Conservation (phyloP, 2,329 filamentous ascomycete genomes). For the Neofusicoccum kwambonambiense region DNA sequence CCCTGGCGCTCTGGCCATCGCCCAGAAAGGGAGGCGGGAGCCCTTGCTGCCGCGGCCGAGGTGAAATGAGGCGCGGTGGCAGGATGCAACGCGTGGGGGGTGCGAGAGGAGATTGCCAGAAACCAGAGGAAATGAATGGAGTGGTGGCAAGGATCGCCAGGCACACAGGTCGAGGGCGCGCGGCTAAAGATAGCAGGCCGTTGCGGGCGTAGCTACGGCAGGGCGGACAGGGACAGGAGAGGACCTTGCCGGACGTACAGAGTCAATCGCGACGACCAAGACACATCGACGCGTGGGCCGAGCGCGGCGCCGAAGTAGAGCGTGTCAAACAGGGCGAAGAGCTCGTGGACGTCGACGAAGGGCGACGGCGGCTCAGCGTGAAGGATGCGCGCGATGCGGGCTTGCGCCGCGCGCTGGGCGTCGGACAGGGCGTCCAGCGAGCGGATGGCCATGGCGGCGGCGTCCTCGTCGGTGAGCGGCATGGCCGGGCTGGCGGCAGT, state of each 20-base stretch:
- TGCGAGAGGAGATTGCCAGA: not conserved
- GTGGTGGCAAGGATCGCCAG: constrained; percentile 13
- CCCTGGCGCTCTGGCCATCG: not conserved
- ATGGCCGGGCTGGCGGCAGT: constrained; percentile 24
- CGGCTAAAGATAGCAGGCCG: not conserved
- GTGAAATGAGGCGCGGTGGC: constrained; percentile 6
- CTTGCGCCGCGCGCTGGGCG: constrained; percentile 34
- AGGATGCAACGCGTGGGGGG: constrained; percentile 5
- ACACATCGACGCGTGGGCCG: constrained; percentile 40
- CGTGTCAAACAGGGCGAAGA: constrained; percentile 41
- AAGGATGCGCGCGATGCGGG: constrained; percentile 39
- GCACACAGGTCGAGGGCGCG: not conserved
- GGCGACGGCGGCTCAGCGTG: constrained; percentile 32
- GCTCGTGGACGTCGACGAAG: constrained; percentile 42
- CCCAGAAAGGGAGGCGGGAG: constrained; percentile 2
- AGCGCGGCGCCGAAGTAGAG: constrained; percentile 45
- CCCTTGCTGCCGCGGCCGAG: not conserved
- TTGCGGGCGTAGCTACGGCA: not conserved
- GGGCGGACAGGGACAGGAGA: constrained; percentile 1
- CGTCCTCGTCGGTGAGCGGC: constrained; percentile 43
- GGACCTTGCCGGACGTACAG: constrained; percentile 29
- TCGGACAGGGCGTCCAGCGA: constrained; percentile 31
- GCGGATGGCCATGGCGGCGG: constrained; percentile 39
- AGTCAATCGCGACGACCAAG: constrained; percentile 46
- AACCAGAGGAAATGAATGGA: constrained; percentile 7